Conservation (phyloP, 306 rosid genomes). For the Acacia acuminata region DNA sequence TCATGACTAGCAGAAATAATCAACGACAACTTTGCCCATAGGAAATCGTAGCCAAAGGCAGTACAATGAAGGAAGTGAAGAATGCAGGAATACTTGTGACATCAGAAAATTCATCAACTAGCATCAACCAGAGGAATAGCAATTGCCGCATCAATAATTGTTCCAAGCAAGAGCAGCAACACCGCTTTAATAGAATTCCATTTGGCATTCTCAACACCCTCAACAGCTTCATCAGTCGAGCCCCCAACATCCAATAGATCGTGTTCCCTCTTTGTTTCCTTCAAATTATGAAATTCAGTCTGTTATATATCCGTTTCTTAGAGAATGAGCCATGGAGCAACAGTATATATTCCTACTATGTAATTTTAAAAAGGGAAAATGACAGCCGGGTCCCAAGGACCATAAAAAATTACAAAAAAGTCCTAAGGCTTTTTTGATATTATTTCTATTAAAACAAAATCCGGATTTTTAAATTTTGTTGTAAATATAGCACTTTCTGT, state of each 20-base stretch:
- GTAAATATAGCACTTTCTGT: too few relatives aligned
- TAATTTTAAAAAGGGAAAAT: too few relatives aligned
- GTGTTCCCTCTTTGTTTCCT: constrained; percentile 75
- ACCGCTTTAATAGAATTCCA: constrained; percentile 58
- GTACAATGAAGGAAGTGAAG: constrained; percentile 85
- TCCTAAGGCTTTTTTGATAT: too few relatives aligned
- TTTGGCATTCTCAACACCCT: constrained; percentile 43
- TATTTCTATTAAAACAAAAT: too few relatives aligned
- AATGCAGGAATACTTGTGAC: constrained; percentile 90
- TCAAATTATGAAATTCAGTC: constrained; percentile 26
- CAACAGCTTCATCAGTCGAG: constrained; percentile 48
- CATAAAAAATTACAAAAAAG: too few relatives aligned
- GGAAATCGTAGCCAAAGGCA: constrained; percentile 89
- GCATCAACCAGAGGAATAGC: constrained; percentile 93
- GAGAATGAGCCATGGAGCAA: too few relatives aligned
- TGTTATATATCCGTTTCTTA: neutral
- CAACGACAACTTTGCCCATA: constrained; percentile 91
- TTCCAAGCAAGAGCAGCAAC: constrained; percentile 59
- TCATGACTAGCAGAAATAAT: constrained; percentile 85
- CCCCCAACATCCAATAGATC: constrained; percentile 61
- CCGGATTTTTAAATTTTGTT: too few relatives aligned
- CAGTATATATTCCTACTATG: too few relatives aligned
- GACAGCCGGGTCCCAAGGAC: too few relatives aligned
- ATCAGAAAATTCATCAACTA: constrained; percentile 76
- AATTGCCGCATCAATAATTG: constrained; percentile 68